Base-by-base conservation (phyloP, 768 basidiomycete genomes). In the Tylopilus cervinicoccineus region DNA sequence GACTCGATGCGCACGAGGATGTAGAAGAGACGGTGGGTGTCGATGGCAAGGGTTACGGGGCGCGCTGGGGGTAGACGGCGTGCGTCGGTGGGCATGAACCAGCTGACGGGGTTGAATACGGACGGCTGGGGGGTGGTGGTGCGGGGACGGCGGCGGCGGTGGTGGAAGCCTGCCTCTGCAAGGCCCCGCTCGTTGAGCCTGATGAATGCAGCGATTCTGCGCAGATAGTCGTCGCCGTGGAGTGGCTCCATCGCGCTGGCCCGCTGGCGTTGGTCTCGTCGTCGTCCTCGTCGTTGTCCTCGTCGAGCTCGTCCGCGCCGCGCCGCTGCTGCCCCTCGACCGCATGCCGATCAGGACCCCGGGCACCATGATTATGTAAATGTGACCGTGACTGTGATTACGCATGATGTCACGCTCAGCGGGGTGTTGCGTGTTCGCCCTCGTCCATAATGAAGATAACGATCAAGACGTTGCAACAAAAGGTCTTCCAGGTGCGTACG, bases 391-490 rank as follows among this genome's bases (percentile, higher is more conserved):
- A 63, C 55, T 0, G 26, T 24, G 58, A 54, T 55, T 53, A 58
- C 53, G 49, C 52, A 45, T 53, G 43, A 38, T 52, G 47, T 55
- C 62, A 65, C 64, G 52, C 45, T 23, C n/a, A 12, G 34, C 14
- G 23, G 36, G 43, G 41, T 24, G 26, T 31, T 37, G 46, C 51
- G 34, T 32, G 43, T 36, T 60, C 55, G 54, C 42, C 51, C 56
- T 51, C 29, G 45, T 44, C 60, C 70, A 77, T 66, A 66, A 89
- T 93, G 86, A 91, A 92, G 80, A 79, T 98, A 69, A 95, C 92
- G 23, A 75, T 98, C 63, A 98, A 97, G 74, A 97, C 94, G 1
- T 80, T 94, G 13, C 87, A 93, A 70, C 91, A 95, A 66, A 94
- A 93, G 75, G 79, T 88, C 55, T 94, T 93, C 71, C 79, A 83